A percentile compares a stretch with the other conserved stretches of the same genome.
phyloP scores from a whole-genome alignment of 2,329 filamentous ascomycete genomes.

The Botrytis aclada region DNA sequence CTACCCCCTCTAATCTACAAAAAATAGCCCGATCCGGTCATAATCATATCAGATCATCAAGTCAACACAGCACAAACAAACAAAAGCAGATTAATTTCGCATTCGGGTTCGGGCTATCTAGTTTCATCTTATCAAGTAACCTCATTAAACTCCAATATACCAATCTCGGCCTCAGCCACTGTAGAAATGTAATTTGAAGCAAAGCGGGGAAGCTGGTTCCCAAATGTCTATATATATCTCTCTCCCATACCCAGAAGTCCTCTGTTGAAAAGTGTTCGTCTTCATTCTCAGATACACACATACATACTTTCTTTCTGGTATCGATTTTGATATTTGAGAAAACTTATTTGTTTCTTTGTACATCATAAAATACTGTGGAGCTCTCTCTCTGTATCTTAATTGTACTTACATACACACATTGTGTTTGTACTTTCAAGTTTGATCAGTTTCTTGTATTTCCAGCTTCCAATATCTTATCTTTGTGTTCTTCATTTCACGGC shows the following conservation, averaged over 20 bases:
- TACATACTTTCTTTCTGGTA: not conserved
- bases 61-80: not conserved
- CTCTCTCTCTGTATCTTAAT: not conserved
- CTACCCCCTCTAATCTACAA: too few relatives aligned
- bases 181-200: not conserved
- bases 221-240: not conserved
- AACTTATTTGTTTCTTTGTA: too few relatives aligned
- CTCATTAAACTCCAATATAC: not conserved
- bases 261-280: too few relatives aligned
- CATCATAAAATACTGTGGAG: not conserved
- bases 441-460: not conserved
- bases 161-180: not conserved
- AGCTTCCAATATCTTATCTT: not conserved
- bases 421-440: not conserved
- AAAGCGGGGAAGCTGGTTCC: not conserved
- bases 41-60: too few relatives aligned
- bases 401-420: not conserved
- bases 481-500: not conserved
- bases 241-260: not conserved
- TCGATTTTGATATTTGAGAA: too few relatives aligned
- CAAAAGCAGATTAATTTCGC: not conserved
- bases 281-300: too few relatives aligned
- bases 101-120: not conserved
- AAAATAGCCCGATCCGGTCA: not conserved
- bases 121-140: not conserved